A percentile compares a stretch with the other conserved stretches of the same genome.
phyloP scores from a whole-genome alignment of 1,284 basidiomycete species.

The Trametes versicolor region DNA sequence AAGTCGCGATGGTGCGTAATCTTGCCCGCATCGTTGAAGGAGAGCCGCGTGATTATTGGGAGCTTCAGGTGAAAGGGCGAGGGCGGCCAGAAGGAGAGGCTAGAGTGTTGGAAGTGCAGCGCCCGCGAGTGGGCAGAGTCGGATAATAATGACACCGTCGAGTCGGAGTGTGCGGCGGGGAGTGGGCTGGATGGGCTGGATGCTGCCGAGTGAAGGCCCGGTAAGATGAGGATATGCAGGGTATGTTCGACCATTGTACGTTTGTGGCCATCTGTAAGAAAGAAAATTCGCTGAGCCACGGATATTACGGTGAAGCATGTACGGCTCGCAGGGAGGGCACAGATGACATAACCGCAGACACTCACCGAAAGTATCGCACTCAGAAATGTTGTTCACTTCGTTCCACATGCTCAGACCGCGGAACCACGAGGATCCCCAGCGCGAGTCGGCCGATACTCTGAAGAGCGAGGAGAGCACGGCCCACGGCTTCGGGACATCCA shows the following conservation, averaged over 20 bases:
- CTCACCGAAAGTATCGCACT: constrained; percentile 80
- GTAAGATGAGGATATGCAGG: constrained; percentile 51
- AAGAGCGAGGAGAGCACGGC: constrained; percentile 67
- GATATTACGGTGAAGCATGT: too few relatives aligned
- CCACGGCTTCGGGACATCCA: constrained; percentile 72
- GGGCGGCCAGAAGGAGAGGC: constrained; percentile 61
- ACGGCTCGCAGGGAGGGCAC: not conserved
- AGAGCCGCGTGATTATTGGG: constrained; percentile 71
- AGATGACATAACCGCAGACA: constrained; percentile 32
- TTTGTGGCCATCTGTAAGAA: constrained; percentile 67
- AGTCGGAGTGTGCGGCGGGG: constrained; percentile 17
- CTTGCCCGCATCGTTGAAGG: constrained; percentile 78
- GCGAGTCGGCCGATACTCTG: constrained; percentile 50
- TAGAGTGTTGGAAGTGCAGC: constrained; percentile 28
- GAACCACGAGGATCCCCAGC: constrained; percentile 54
- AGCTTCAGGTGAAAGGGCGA: constrained; percentile 78
- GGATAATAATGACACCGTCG: constrained; percentile 29
- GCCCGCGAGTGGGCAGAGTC: constrained; percentile 42
- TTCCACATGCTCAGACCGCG: constrained; percentile 73
- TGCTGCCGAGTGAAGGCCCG: constrained; percentile 45
- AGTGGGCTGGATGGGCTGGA: not conserved
- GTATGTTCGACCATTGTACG: constrained; percentile 76
- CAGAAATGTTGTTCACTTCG: constrained; percentile 75
- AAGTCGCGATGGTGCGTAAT: constrained; percentile 80
- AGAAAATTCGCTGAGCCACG: constrained; percentile 19